A percentile compares a stretch with the other conserved stretches of the same genome.
Evolutionary conservation across 306 rosid species (phyloP).

Genomic region (Bauhinia variegata): DNA sequence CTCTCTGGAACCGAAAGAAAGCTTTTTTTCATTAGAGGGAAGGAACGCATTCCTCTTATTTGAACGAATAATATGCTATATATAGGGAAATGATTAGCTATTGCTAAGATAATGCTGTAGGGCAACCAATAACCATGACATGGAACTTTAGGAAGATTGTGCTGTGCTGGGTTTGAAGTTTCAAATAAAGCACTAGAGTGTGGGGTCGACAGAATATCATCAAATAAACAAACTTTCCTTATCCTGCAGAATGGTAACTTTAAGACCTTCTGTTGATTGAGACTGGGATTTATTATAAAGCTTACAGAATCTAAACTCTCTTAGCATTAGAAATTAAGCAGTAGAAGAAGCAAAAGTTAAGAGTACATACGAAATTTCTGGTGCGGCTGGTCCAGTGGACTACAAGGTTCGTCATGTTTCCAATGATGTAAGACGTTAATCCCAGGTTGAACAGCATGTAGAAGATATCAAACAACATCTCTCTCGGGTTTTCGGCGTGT

Average conservation of each 20-base stretch:
- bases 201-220: constrained; percentile 41
- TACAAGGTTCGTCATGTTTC: constrained; percentile 70
- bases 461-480: constrained; percentile 62
- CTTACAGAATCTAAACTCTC: constrained; percentile 27
- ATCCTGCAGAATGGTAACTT: constrained; percentile 32
- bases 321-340: constrained; percentile 19
- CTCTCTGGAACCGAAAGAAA: constrained; percentile 60
- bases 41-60: constrained; percentile 38
- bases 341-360: constrained; percentile 19
- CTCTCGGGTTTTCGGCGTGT: constrained; percentile 61
- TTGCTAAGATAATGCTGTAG: constrained; percentile 12
- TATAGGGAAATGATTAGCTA: constrained; percentile 30
- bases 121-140: neutral
- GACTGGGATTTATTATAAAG: constrained; percentile 20
- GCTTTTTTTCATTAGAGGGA: constrained; percentile 29
- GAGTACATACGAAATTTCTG: constrained; percentile 63
- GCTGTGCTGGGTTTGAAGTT: constrained; percentile 24
- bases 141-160: constrained; percentile 10
- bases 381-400: constrained; percentile 71
- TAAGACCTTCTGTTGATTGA: constrained; percentile 34
- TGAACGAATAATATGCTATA: constrained; percentile 13
- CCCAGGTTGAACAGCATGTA: constrained; percentile 72
- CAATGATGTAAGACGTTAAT: constrained; percentile 63
- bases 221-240: constrained; percentile 17
- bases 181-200: constrained; percentile 13